Percentiles rank a stretch among this genome's conserved stretches.
Conservation (phyloP, 805 yeast species). For the Metschnikowia kofuensis region DNA sequence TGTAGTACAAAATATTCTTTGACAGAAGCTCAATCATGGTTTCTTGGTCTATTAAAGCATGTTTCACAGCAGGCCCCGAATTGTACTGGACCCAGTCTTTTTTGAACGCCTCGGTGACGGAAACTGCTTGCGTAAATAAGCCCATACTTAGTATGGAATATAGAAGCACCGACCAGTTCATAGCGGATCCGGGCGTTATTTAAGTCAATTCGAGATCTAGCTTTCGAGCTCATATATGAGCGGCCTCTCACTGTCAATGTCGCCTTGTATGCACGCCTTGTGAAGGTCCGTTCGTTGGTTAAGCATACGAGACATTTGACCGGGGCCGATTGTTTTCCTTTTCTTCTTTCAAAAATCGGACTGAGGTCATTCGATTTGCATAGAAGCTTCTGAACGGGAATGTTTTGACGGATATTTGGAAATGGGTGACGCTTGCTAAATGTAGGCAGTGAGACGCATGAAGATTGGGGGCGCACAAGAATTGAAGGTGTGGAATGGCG, state of each 20-base stretch:
- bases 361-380: too few species aligned
- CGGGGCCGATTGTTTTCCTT: too few species aligned
- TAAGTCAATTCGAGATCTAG: background rate
- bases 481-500: too few species aligned
- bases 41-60: constrained; percentile 15
- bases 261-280: background rate
- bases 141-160: background rate
- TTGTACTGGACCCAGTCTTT: constrained; percentile 54
- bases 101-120: constrained; percentile 45
- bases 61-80: constrained; percentile 36
- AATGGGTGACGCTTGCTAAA: too few species aligned
- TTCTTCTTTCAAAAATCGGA: too few species aligned
- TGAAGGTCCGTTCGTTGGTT: too few species aligned
- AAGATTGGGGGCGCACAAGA: too few species aligned
- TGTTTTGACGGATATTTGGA: too few species aligned
- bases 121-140: background rate
- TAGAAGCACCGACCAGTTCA: background rate
- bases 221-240: background rate
- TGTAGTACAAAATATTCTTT: constrained; percentile 19
- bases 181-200: background rate
- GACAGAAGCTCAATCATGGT: constrained; percentile 24
- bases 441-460: too few species aligned
- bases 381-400: too few species aligned
- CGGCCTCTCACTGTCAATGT: background rate
- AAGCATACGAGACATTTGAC: too few species aligned